Percentiles rank a stretch among this genome's conserved stretches.
Evolutionary conservation across 2,329 filamentous ascomycete species (phyloP).

Genomic region (Hypoxylon sp.): DNA sequence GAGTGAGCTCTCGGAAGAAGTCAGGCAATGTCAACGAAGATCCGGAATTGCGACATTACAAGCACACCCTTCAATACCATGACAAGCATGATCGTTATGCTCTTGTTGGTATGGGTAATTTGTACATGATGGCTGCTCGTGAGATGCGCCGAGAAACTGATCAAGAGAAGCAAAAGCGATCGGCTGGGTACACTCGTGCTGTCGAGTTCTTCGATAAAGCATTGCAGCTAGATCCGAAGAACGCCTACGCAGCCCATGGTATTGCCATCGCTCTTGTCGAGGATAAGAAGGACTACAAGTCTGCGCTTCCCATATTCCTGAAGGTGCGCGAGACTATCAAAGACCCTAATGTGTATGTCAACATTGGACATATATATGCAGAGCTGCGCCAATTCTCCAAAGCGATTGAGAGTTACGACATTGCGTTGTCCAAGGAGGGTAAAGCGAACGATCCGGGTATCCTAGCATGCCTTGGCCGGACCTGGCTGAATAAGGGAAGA

Average conservation of each 20-base stretch:
- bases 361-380: constrained; percentile 92
- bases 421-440: constrained; percentile 83
- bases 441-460: constrained; percentile 81
- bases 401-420: constrained; percentile 95
- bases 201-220: constrained; percentile 99
- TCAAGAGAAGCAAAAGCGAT: constrained; percentile 89
- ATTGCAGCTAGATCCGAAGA: constrained; percentile 92
- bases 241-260: constrained; percentile 96
- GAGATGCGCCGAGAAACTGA: constrained; percentile 96
- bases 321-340: constrained; percentile 92
- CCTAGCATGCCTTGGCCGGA: constrained; percentile 87
- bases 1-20: constrained; percentile 82
- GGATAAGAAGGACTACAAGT: constrained; percentile 89
- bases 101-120: constrained; percentile 95
- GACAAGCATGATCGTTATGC: constrained; percentile 99
- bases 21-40: constrained; percentile 87
- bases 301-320: constrained; percentile 87
- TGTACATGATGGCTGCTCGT: constrained; percentile 86
- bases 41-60: constrained; percentile 92
- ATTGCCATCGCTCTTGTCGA: constrained; percentile 95
- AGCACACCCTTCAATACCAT: constrained; percentile 92
- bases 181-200: constrained; percentile 87
- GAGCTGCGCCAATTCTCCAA: constrained; percentile 92
- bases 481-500: constrained; percentile 86
- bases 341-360: constrained; percentile 90